Conservation (phyloP, 371 early-diverging fungal species). For the Entomophthora muscae region DNA sequence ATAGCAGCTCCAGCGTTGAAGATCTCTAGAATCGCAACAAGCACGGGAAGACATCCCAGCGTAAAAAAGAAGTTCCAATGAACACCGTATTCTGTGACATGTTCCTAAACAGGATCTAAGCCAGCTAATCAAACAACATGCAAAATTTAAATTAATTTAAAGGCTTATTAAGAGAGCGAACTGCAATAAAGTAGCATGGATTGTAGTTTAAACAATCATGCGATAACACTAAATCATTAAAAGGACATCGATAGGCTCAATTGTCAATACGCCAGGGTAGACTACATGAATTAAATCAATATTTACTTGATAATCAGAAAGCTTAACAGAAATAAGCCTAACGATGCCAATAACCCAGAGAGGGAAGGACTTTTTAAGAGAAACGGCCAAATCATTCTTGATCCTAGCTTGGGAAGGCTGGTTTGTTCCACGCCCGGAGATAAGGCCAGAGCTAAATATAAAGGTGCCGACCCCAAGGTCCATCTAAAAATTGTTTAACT, state of each 20-base stretch:
- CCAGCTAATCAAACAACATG: too few species aligned
- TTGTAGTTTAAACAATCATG: too few species aligned
- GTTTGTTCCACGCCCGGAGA: slow-evolving; percentile 29
- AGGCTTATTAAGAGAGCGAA: too few species aligned
- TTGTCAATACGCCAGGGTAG: too few species aligned
- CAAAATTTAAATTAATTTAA: too few species aligned
- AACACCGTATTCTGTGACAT: slow-evolving; percentile 87
- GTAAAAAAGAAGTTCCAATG: slow-evolving; percentile 99
- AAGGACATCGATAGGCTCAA: too few species aligned
- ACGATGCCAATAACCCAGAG: slow-evolving; percentile 52
- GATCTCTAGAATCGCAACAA: slow-evolving; percentile 34
- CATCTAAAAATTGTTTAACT: slow-evolving; percentile 58
- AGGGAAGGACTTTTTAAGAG: slow-evolving; percentile 29
- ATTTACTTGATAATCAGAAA: slow-evolving; percentile 66
- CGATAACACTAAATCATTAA: too few species aligned
- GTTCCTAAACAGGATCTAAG: slow-evolving; percentile 56
- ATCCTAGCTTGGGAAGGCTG: slow-evolving; percentile 14
- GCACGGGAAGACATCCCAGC: slow-evolving; percentile 64
- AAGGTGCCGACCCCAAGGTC: slow-evolving; percentile 72
- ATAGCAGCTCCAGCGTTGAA: slow-evolving; percentile 12
- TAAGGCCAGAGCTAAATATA: slow-evolving; percentile 66
- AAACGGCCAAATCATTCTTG: slow-evolving; percentile 12
- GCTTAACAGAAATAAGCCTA: slow-evolving; percentile 50
- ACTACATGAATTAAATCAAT: too few species aligned
- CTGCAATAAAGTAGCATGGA: too few species aligned